Conservation (phyloP, 495 filamentous ascomycete species). For the Trichocladium uniseriatum region DNA sequence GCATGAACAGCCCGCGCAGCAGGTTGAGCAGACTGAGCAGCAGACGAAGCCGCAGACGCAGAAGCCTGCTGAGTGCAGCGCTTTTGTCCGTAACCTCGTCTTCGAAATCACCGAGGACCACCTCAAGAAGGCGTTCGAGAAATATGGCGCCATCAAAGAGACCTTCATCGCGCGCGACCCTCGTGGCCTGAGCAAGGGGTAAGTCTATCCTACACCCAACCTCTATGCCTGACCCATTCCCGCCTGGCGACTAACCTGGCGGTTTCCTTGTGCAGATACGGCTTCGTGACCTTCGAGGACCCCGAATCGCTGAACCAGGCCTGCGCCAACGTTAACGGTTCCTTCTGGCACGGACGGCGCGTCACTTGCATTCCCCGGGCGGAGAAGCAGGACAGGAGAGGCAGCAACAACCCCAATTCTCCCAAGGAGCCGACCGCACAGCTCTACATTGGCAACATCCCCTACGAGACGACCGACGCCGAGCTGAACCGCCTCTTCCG, state of each 20-base stretch:
- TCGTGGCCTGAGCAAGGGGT: constrained; percentile 83
- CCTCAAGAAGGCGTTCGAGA: constrained; percentile 53
- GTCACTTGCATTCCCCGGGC: constrained; percentile 51
- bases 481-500: constrained; percentile 78
- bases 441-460: constrained; percentile 83
- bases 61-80: constrained; percentile 12
- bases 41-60: too few species aligned
- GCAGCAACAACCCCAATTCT: not conserved
- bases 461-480: constrained; percentile 78
- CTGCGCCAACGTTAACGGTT: constrained; percentile 52
- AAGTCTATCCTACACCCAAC: constrained; percentile 23
- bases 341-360: constrained; percentile 72
- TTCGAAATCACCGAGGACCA: constrained; percentile 73
- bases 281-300: constrained; percentile 60
- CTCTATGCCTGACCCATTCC: too few species aligned
- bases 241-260: constrained; percentile 20
- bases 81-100: constrained; percentile 81
- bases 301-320: constrained; percentile 51
- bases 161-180: constrained; percentile 54
- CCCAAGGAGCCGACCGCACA: constrained; percentile 46
- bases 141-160: constrained; percentile 52
- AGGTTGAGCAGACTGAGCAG: not conserved
- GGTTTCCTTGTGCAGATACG: constrained; percentile 58
- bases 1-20: too few species aligned
- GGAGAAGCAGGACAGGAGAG: constrained; percentile 1